Conservation (phyloP, 768 basidiomycete genomes). For the Arthromyces matolae region DNA sequence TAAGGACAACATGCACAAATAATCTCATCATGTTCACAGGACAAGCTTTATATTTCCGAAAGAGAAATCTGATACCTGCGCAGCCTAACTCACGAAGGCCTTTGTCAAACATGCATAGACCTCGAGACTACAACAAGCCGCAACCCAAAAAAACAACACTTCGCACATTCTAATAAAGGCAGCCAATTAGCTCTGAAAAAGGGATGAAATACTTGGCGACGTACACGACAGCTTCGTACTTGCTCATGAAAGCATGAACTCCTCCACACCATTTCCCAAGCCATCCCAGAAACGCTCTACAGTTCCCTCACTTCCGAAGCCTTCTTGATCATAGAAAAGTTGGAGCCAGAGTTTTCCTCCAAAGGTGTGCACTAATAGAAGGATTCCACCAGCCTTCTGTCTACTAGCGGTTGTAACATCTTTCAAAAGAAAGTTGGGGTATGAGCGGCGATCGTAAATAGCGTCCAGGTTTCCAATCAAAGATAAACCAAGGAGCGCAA, state of each 20-base stretch:
- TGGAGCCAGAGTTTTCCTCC: conserved; percentile 55
- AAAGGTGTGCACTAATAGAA: conserved; percentile 61
- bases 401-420: conserved; percentile 63
- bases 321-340: conserved; percentile 28
- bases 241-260: conserved; percentile 6
- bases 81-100: no score
- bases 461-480: conserved; percentile 67
- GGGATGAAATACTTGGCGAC: no score
- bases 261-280: conserved; percentile 20
- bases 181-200: no score
- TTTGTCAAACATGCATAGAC: no score
- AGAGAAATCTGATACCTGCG: no score
- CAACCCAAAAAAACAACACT: no score
- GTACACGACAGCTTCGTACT: no score
- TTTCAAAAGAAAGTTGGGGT: conserved; percentile 44
- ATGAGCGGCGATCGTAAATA: conserved; percentile 51
- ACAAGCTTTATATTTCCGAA: no score
- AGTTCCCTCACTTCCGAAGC: conserved; percentile 19
- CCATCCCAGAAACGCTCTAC: conserved; percentile 28
- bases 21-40: no score
- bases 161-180: no score
- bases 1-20: no score
- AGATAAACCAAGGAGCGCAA: conserved; percentile 54
- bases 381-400: conserved; percentile 56
- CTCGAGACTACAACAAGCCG: no score